Percentiles rank a stretch among this genome's conserved stretches.
Evolutionary conservation across 306 rosid species (phyloP).

Genomic region (Quercus glauca): DNA sequence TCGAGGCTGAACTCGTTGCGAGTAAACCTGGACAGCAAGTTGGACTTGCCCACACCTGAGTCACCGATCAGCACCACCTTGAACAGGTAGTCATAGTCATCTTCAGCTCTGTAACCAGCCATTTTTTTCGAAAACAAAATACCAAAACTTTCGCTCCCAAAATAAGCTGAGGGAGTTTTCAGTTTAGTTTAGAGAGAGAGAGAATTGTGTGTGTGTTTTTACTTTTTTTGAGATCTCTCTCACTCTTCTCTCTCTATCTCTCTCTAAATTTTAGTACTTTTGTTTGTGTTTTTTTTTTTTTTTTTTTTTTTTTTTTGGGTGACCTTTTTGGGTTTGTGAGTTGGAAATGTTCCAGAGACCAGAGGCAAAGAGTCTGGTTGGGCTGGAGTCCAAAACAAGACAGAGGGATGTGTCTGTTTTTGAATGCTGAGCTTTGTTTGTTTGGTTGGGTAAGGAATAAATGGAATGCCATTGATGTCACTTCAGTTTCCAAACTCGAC

Average conservation of each 20-base stretch:
- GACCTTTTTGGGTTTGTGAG: neutral
- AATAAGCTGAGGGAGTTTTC: neutral
- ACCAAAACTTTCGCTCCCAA: neutral
- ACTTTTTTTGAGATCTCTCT: neutral
- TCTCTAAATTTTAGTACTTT: neutral
- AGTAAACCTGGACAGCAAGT: slow-evolving; percentile 58
- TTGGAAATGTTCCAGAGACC: neutral
- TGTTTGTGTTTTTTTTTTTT: too few relatives aligned
- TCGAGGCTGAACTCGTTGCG: slow-evolving; percentile 60
- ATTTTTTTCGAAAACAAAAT: slow-evolving; percentile 1
- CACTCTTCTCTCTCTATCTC: neutral
- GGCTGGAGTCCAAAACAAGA: neutral
- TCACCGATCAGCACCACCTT: slow-evolving; percentile 55
- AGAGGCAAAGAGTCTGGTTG: neutral
- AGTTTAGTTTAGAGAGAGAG: neutral
- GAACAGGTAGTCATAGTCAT: slow-evolving; percentile 56
- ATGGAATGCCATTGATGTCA: neutral
- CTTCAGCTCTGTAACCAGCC: slow-evolving; percentile 61
- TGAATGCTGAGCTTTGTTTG: neutral
- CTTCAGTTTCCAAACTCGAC: neutral
- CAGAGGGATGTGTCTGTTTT: neutral
- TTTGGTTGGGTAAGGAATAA: neutral
- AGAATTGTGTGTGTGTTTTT: neutral
- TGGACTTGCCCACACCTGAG: slow-evolving; percentile 57
- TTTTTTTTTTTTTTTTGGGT: neutral